These are phyloP conservation scores for Salvia miltiorrhiza DNA, from an alignment of 257 asterid genomes.

Conservation along the genomic window DNA sequence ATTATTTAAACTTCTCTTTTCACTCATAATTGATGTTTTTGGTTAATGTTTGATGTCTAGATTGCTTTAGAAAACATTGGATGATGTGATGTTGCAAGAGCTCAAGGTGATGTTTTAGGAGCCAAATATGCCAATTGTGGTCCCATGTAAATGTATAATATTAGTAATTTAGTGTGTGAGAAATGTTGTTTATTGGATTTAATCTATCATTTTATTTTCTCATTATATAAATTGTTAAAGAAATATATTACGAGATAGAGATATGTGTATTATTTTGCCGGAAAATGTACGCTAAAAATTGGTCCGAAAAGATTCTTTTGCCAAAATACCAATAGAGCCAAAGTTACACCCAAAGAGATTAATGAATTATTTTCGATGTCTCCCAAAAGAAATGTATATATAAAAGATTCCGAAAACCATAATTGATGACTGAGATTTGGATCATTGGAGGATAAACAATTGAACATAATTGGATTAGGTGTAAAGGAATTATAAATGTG, in stretches of 20 bases:
- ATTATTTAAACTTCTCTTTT: slow-evolving; percentile 5
- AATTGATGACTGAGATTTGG: background rate
- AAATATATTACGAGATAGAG: background rate
- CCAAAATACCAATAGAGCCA: background rate
- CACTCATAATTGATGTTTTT: background rate
- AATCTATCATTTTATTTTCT: no score
- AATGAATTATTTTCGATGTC: background rate
- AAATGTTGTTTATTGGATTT: background rate
- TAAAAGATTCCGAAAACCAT: background rate
- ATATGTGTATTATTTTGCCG: background rate
- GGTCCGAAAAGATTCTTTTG: background rate
- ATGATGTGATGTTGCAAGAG: background rate
- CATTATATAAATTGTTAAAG: no score
- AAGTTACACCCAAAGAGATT: background rate
- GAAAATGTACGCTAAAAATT: background rate
- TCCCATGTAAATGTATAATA: background rate
- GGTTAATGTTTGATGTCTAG: no score
- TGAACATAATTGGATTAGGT: background rate
- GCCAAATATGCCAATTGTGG: background rate
- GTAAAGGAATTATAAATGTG: background rate
- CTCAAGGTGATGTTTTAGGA: background rate
- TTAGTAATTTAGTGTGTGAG: background rate
- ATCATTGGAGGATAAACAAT: background rate
- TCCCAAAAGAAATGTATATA: background rate
- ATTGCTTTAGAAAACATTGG: background rate